Percentiles rank a stretch among this genome's conserved stretches.
Conservation (phyloP, 129 eudicot genomes). For the Gnaphalium uliginosum region DNA sequence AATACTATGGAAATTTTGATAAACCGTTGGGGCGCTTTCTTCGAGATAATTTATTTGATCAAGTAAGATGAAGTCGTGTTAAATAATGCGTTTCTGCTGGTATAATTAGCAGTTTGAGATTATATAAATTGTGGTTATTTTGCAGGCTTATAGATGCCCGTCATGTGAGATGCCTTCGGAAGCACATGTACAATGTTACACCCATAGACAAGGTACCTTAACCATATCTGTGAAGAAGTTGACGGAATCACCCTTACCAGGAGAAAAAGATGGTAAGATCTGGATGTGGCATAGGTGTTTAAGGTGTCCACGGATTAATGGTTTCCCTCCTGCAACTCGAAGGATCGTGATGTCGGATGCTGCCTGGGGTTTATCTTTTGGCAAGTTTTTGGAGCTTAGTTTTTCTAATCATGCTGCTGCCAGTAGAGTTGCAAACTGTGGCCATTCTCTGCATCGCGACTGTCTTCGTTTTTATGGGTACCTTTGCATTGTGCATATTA, state of each 20-base stretch:
- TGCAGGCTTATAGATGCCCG: conserved; percentile 76
- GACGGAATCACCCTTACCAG: conserved; percentile 71
- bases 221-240: conserved; percentile 97
- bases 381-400: conserved; percentile 97
- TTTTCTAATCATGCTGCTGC: conserved; percentile 99
- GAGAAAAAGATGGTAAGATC: conserved; percentile 89
- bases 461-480: conserved; percentile 99
- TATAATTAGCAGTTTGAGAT: conserved; percentile 16
- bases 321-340: conserved; percentile 93
- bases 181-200: conserved; percentile 97
- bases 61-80: conserved; percentile 41
- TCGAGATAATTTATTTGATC: conserved; percentile 90
- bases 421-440: conserved; percentile 96
- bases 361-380: conserved; percentile 99
- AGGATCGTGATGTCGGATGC: conserved; percentile 98
- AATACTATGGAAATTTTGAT: conserved; percentile 90
- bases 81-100: background rate
- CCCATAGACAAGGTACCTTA: conserved; percentile 94
- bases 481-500: background rate
- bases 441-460: conserved; percentile 96
- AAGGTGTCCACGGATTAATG: conserved; percentile 77
- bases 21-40: conserved; percentile 97
- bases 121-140: conserved; percentile 27
- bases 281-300: conserved; percentile 99
- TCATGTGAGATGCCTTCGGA: conserved; percentile 95